Percentiles rank a stretch among this genome's conserved stretches.
These are phyloP conservation scores for Geranium brycei DNA, from an alignment of 345 rosid species.

Conservation along the genomic window DNA sequence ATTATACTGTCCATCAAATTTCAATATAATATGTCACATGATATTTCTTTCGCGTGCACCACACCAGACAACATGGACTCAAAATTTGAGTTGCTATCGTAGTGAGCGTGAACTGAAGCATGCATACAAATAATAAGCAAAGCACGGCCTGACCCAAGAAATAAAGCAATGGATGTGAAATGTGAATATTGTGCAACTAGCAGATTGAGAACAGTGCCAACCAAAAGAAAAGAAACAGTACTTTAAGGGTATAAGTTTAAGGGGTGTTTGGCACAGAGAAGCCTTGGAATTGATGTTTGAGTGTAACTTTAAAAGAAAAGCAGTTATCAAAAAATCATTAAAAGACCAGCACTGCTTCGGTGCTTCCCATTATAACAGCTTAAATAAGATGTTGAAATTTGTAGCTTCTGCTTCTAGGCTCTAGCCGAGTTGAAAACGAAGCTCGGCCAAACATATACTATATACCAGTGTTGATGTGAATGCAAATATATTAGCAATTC, in stretches of 20 bases:
- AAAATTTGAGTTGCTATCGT: not conserved
- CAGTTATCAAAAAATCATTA: not conserved
- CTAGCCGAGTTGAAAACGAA: not conserved
- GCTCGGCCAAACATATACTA: not conserved
- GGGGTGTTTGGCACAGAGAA: not conserved
- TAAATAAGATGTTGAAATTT: not conserved
- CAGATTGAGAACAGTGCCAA: not conserved
- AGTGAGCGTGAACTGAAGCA: not conserved
- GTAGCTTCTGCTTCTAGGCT: not conserved
- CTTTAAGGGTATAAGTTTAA: not conserved
- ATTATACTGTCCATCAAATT: not conserved
- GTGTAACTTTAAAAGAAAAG: not conserved
- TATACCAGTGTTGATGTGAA: not conserved
- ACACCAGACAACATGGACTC: not conserved
- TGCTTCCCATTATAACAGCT: not conserved
- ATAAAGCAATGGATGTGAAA: not conserved
- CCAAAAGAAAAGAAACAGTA: not conserved
- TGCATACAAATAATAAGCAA: not conserved
- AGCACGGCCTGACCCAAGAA: not conserved
- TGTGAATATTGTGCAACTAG: not conserved
- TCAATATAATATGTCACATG: not conserved
- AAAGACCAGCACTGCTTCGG: not conserved
- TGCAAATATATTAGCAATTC: not conserved
- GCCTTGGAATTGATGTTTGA: not conserved
- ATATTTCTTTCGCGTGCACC: not conserved